These are phyloP conservation scores for Ilex aquifolium DNA, from an alignment of 257 asterid genomes.

Conservation along the genomic window DNA sequence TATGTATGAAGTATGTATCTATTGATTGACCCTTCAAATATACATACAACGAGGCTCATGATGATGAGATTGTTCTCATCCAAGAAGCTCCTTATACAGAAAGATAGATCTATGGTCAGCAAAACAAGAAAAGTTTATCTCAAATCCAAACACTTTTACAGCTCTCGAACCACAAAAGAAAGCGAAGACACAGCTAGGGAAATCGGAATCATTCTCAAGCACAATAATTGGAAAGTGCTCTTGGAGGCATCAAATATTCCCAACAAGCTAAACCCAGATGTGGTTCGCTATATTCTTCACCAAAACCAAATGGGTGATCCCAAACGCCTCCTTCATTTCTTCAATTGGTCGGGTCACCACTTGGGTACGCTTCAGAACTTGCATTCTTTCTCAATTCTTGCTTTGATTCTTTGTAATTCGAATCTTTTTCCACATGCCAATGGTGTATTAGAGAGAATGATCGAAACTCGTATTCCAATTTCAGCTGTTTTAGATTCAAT, in stretches of 20 bases:
- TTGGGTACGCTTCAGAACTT: slow-evolving; percentile 50
- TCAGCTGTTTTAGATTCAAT: slow-evolving; percentile 45
- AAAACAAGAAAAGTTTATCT: slow-evolving; percentile 21
- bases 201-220: slow-evolving; percentile 46
- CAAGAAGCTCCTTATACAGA: slow-evolving; percentile 10
- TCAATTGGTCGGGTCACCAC: slow-evolving; percentile 52
- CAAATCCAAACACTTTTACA: slow-evolving; percentile 28
- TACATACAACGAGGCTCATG: not conserved
- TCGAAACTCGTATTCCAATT: slow-evolving; percentile 35
- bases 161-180: slow-evolving; percentile 16
- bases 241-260: slow-evolving; percentile 57
- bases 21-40: no score
- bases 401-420: slow-evolving; percentile 47
- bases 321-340: slow-evolving; percentile 64
- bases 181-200: slow-evolving; percentile 52
- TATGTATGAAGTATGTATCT: no score
- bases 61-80: slow-evolving; percentile 18
- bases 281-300: slow-evolving; percentile 56
- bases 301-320: slow-evolving; percentile 46
- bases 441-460: slow-evolving; percentile 39
- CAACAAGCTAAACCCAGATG: slow-evolving; percentile 41
- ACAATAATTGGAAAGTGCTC: slow-evolving; percentile 54
- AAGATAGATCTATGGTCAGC: slow-evolving; percentile 13
- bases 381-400: slow-evolving; percentile 49
- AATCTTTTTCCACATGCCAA: slow-evolving; percentile 50